phyloP scores from a whole-genome alignment of 1,139 yeast genomes.

The Yamadazyma dendronema region DNA sequence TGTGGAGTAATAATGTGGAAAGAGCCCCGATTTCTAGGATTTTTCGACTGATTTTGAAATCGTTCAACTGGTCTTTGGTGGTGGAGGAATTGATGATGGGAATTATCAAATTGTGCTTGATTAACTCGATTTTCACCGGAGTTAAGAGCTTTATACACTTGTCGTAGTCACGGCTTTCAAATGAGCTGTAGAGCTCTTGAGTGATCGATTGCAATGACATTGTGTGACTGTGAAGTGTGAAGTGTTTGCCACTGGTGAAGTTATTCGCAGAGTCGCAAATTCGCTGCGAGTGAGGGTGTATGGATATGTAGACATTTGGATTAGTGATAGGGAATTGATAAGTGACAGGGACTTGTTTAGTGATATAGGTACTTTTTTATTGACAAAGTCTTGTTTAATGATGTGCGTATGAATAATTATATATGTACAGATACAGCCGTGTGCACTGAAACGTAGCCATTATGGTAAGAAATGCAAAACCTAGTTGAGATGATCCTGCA shows the following conservation, averaged over 20 bases:
- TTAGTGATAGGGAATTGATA: no score
- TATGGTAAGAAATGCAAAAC: no score
- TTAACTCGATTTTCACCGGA: constrained; percentile 72
- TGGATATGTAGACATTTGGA: constrained; percentile 2
- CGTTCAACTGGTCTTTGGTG: constrained; percentile 51
- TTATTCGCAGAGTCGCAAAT: no score
- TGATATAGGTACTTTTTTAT: no score
- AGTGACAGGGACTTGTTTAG: no score
- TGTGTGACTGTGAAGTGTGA: neutral
- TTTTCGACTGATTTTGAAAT: constrained; percentile 73
- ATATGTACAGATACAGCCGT: no score
- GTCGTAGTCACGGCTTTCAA: constrained; percentile 58
- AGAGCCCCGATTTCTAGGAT: constrained; percentile 87
- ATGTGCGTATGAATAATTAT: no score
- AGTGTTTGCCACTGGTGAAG: constrained; percentile 11
- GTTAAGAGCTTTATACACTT: constrained; percentile 63
- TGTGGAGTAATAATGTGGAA: constrained; percentile 61
- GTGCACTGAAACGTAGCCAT: no score
- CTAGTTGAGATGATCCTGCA: no score
- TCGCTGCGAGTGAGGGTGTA: neutral
- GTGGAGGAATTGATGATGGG: constrained; percentile 51
- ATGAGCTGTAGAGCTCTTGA: constrained; percentile 63
- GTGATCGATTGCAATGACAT: constrained; percentile 57
- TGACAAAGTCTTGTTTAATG: no score
- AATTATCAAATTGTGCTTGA: constrained; percentile 72